Conservation (phyloP, 495 filamentous ascomycete genomes). For the Tuber melanosporum region DNA sequence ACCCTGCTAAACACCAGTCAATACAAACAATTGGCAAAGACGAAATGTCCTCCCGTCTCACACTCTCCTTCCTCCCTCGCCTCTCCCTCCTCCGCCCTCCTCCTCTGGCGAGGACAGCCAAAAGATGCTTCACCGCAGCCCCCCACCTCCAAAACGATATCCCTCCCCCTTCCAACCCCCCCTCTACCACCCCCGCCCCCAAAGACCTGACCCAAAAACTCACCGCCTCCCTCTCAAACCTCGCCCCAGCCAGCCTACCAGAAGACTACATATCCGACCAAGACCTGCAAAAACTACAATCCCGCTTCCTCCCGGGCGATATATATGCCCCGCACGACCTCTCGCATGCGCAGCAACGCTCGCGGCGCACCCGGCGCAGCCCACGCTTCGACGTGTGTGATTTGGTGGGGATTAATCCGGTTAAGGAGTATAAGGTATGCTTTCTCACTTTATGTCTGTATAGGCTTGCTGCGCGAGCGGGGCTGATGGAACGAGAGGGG, state of each 20-base stretch:
- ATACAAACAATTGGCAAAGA: background rate
- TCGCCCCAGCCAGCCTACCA: background rate
- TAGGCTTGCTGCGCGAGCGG: background rate
- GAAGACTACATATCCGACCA: background rate
- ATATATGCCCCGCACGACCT: slow-evolving; percentile 89
- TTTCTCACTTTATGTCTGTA: slow-evolving; percentile 12
- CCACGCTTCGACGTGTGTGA: slow-evolving; percentile 67
- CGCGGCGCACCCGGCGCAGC: slow-evolving; percentile 49
- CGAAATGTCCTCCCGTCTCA: background rate
- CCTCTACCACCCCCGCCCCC: background rate
- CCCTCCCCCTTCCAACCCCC: background rate
- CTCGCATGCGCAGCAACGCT: slow-evolving; percentile 62
- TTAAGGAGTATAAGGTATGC: slow-evolving; percentile 74
- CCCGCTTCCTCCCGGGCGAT: slow-evolving; percentile 62
- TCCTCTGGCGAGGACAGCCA: background rate
- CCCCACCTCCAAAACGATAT: background rate
- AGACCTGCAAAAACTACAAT: background rate
- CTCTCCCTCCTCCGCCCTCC: background rate
- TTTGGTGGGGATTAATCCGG: slow-evolving; percentile 68
- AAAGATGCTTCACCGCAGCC: background rate
- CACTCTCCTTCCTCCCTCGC: background rate
- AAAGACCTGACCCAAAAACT: background rate
- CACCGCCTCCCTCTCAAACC: background rate
- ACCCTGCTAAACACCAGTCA: background rate
- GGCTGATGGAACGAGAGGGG: background rate